phyloP scores from a whole-genome alignment of 352 stramenopile species.

The Aphanomyces astaci region DNA sequence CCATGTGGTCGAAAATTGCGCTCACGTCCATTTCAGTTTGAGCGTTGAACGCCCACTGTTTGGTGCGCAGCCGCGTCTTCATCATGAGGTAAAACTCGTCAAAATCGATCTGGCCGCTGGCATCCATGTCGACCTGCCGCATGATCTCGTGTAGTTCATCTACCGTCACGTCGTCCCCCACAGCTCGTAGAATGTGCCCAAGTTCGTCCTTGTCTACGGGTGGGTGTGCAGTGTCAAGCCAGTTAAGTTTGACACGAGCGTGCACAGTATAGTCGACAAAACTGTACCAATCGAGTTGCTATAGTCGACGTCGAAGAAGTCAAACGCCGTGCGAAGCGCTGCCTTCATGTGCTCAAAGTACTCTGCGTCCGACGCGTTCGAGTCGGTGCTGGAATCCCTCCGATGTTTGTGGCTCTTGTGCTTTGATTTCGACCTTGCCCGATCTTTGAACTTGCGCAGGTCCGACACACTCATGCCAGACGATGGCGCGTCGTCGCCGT shows the following conservation, averaged over 20 bases:
- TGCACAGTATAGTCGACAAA: too few relatives aligned
- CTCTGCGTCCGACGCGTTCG: slow-evolving; percentile 40
- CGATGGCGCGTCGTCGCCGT: background rate
- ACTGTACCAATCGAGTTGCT: slow-evolving; percentile 65
- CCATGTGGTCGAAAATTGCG: slow-evolving; percentile 55
- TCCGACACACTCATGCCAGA: slow-evolving; percentile 12
- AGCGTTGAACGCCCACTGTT: slow-evolving; percentile 47
- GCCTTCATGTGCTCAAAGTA: slow-evolving; percentile 55
- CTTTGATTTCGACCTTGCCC: slow-evolving; percentile 1
- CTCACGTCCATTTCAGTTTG: slow-evolving; percentile 69
- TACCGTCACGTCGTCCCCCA: slow-evolving; percentile 62
- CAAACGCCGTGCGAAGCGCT: slow-evolving; percentile 53
- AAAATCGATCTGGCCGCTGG: slow-evolving; percentile 63
- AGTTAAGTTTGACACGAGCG: too few relatives aligned
- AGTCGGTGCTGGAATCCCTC: slow-evolving; percentile 19
- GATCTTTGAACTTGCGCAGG: slow-evolving; percentile 14
- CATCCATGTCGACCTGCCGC: slow-evolving; percentile 45
- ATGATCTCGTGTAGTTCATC: slow-evolving; percentile 61
- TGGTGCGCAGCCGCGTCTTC: slow-evolving; percentile 45
- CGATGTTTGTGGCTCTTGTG: background rate
- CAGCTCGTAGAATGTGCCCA: slow-evolving; percentile 48
- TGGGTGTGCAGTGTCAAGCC: too few relatives aligned
- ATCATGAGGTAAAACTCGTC: slow-evolving; percentile 67
- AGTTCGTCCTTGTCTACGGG: slow-evolving; percentile 37
- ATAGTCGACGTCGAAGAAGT: slow-evolving; percentile 71